Evolutionary conservation across 1,139 yeast genomes (phyloP), one percentile per base, ranked within the genome.

Genomic region (Suhomyces bolitotheri): DNA sequence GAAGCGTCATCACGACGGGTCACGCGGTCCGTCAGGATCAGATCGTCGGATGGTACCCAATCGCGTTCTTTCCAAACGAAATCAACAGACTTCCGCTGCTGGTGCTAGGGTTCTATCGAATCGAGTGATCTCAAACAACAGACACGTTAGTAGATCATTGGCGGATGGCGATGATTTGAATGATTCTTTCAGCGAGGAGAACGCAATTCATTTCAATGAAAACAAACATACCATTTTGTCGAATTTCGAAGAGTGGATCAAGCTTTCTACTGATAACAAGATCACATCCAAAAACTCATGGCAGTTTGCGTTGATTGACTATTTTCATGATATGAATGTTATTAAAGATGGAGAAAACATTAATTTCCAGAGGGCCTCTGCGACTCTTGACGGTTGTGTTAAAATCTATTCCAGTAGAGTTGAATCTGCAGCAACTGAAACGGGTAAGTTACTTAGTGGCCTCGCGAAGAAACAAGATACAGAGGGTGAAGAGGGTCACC

Each of bases 181-280:
- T 26, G 54, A 54, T 32, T 45, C 58, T 5, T 63, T 68, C 15
- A 53, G 59, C 35, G 66, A 60, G 5, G 74, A 67, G 26, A 67
- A 64, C 36, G 72, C 71, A 33, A 70, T 70, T 37, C 66, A 64
- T 37, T 71, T 71, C 46, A 66, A 68, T 44, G 71, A 68, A 32
- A 71, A 71, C 50, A 66, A 58, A 40, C 68, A 69, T 43, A 68
- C 73, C 10, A 71, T 71, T 41, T 54, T 71, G 47, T 59, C 71
- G 25, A 88, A 88, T 50, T 88, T 87, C 58, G 96, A 89, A 54
- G 92, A 86, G 60, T 85, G 95, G 89, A 85, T 88, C 71, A 84
- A 80, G 55, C 71, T 85, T 62, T 88, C 94, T n/a, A 85, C 95
- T 1, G 95, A 86, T 55, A 89, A 88, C 58, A 83, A 82, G 54